Base-by-base conservation (phyloP, 441 rosid species). In the Pelargonium australe region DNA sequence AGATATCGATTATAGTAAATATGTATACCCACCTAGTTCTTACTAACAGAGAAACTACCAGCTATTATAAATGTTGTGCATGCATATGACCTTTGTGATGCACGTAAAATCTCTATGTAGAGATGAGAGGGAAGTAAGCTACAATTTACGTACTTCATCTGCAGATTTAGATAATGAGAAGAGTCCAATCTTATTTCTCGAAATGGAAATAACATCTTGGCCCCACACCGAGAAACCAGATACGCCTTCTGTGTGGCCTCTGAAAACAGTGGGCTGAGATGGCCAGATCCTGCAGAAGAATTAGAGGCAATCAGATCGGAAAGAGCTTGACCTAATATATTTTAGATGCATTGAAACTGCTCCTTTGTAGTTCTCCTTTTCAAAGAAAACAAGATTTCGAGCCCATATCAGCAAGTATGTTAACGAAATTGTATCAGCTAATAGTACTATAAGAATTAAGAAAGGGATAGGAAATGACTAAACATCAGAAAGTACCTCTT, bases 221-320 rank as follows among this genome's bases (percentile, higher is more conserved):
- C 98, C 92, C 95, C 96, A 89, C 6, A 87, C 73, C 9, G 92
- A 89, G 85, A 93, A 89, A 77, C 86, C 84, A 9, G 96, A 87
- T 73, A 93, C 81, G 61, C 87, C 95, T 72, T 90, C 91, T 1
- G 78, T 78, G 68, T 93, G 92, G 67, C 97, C 94, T 80, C 78
- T 87, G 63, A 81, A 81, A 70, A 81, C 75, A 71, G 77, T 68
- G 45, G 90, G 83, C 68, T 85, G 84, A 10, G 83, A 72, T 0
- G 90, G 73, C 77, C 78, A 83, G 81, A 82, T 87, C 83, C 98
- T 90, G 80, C 77, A 72, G 67, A 13, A 73, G 63, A 69, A 65
- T 5, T 12, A 63, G 40, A 51, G 17, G 13, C 40, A 53, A 40
- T 72, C 68, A 70, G 67, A 44, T 61, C 7, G 43, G 19, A 53